Evolutionary conservation across 257 asterid species (phyloP).

Genomic region (Parsonsia alboflavescens): DNA sequence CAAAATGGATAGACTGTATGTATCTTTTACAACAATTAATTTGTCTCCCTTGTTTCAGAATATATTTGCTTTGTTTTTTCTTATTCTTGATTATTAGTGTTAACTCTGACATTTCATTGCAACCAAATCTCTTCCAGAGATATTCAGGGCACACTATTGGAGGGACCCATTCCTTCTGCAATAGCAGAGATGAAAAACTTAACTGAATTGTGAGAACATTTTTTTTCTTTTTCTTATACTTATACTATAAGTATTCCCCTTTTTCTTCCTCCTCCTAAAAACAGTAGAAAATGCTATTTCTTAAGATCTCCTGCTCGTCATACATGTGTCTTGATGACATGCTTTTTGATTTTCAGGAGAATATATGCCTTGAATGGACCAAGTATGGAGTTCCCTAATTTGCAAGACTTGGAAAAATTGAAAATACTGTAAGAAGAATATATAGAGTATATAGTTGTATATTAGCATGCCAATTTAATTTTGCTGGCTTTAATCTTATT

Average conservation of each 20-base stretch:
- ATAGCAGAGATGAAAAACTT: slow-evolving; percentile 49
- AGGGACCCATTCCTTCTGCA: slow-evolving; percentile 66
- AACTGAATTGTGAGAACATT: slow-evolving; percentile 44
- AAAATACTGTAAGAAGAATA: slow-evolving; percentile 42
- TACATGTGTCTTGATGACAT: neutral
- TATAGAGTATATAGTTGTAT: neutral
- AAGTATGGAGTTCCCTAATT: slow-evolving; percentile 46
- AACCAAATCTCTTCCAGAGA: slow-evolving; percentile 43
- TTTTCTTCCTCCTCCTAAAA: neutral
- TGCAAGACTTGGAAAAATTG: slow-evolving; percentile 31
- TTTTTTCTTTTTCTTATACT: neutral
- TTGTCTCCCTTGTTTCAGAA: neutral
- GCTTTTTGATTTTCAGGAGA: slow-evolving; percentile 47
- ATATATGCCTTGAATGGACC: slow-evolving; percentile 58
- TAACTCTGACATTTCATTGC: neutral
- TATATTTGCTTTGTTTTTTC: neutral
- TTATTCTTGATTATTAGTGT: neutral
- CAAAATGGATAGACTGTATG: slow-evolving; percentile 52
- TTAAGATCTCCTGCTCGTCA: neutral
- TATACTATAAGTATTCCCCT: neutral
- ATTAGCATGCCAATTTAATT: neutral
- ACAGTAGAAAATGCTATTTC: neutral
- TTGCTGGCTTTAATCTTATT: neutral
- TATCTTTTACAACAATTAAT: slow-evolving; percentile 7
- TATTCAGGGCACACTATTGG: slow-evolving; percentile 73